A percentile compares a stretch with the other conserved stretches of the same genome.
These are phyloP conservation scores for Elsinoe batatas DNA, from an alignment of 2,329 filamentous ascomycete species.

Conservation along the genomic window DNA sequence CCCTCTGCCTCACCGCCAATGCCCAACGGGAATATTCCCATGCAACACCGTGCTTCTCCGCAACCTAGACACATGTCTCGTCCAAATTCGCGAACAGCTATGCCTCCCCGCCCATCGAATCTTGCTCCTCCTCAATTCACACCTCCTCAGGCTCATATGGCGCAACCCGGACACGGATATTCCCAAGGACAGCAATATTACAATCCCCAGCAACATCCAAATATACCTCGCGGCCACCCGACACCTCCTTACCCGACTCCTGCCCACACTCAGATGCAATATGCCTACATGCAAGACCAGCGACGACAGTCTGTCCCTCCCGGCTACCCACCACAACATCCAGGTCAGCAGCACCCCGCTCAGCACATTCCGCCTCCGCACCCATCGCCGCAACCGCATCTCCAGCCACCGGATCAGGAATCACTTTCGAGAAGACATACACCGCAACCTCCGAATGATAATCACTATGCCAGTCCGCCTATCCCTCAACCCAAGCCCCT, in stretches of 20 bases:
- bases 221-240: constrained; percentile 18
- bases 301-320: constrained; percentile 63
- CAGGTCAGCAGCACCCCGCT: constrained; percentile 64
- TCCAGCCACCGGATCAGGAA: constrained; percentile 31
- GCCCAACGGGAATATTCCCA: constrained; percentile 56
- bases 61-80: constrained; percentile 67
- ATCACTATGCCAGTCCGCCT: constrained; percentile 44
- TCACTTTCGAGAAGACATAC: constrained; percentile 34
- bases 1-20: constrained; percentile 85
- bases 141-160: constrained; percentile 48
- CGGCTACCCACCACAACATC: constrained; percentile 39
- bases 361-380: constrained; percentile 48
- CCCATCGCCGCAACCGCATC: constrained; percentile 45
- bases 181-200: constrained; percentile 43
- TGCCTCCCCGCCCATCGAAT: constrained; percentile 60
- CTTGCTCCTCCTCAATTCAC: constrained; percentile 48
- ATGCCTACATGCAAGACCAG: constrained; percentile 67
- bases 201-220: constrained; percentile 18
- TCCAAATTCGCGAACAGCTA: constrained; percentile 68
- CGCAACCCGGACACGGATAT: constrained; percentile 59
- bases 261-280: constrained; percentile 47
- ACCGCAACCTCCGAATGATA: constrained; percentile 41
- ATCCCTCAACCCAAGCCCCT: constrained; percentile 56
- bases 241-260: constrained; percentile 22
- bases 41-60: constrained; percentile 67